Conservation (phyloP, 177 flowering plant species). For the Tripterygium wilfordii region DNA sequence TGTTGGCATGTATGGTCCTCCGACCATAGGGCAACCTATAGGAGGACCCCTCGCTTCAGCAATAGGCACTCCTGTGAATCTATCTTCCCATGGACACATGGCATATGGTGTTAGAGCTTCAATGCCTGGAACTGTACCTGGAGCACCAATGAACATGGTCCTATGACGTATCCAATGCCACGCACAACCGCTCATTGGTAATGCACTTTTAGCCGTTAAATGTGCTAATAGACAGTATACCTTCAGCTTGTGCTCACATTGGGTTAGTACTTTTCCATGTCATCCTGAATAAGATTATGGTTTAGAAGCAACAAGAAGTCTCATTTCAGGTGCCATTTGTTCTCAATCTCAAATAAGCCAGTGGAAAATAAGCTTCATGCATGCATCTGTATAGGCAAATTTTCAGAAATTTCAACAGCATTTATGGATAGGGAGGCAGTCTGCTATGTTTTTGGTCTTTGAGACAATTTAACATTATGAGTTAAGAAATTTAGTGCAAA, state of each 20-base stretch:
- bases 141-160: conserved; percentile 58
- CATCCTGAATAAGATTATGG: conserved; percentile 14
- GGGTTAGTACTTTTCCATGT: conserved; percentile 8
- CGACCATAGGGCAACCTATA: conserved; percentile 79
- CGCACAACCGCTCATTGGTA: conserved; percentile 64
- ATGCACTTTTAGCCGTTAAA: conserved; percentile 13
- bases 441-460: neutral
- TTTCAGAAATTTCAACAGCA: conserved; percentile 4
- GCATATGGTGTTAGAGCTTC: conserved; percentile 74
- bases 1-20: conserved; percentile 51
- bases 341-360: conserved; percentile 8
- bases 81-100: conserved; percentile 59
- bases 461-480: neutral
- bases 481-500: neutral
- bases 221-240: conserved; percentile 14
- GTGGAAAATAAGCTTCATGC: conserved; percentile 4
- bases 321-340: conserved; percentile 7
- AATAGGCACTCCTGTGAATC: conserved; percentile 80
- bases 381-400: conserved; percentile 14
- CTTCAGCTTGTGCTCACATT: conserved; percentile 7
- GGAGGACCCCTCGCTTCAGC: conserved; percentile 82
- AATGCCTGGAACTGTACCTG: conserved; percentile 36
- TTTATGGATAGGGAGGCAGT: conserved; percentile 9
- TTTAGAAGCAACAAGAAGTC: conserved; percentile 11
- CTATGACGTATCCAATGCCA: conserved; percentile 71